These are phyloP conservation scores for Panellus pusillus DNA, from an alignment of 768 basidiomycete species.

Conservation along the genomic window DNA sequence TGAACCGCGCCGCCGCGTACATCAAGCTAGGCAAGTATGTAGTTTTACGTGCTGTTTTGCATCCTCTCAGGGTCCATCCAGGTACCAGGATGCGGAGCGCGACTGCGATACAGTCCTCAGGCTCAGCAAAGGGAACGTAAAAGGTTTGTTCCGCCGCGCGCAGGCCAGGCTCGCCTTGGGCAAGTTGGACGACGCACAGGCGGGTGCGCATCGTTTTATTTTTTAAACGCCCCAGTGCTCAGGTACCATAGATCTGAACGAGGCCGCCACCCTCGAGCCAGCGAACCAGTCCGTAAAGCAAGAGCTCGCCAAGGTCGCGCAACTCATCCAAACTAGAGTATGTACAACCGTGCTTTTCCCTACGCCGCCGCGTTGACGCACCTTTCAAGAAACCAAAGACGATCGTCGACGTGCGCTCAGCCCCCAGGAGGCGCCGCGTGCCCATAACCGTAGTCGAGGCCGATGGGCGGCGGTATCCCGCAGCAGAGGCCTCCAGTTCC, in stretches of 20 bases:
- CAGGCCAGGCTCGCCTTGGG: slow-evolving; percentile 66
- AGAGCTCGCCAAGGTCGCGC: slow-evolving; percentile 57
- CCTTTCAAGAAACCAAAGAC: slow-evolving; percentile 29
- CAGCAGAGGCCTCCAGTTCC: slow-evolving; percentile 4
- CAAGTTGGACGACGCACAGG: slow-evolving; percentile 55
- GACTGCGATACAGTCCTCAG: slow-evolving; percentile 71
- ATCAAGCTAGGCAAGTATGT: slow-evolving; percentile 94
- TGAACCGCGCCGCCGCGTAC: slow-evolving; percentile 91
- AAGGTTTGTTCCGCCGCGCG: slow-evolving; percentile 76
- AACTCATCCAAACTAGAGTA: slow-evolving; percentile 39
- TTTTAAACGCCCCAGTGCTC: neutral
- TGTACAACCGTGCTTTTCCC: slow-evolving; percentile 5
- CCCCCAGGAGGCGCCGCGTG: slow-evolving; percentile 53
- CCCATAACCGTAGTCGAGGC: slow-evolving; percentile 33
- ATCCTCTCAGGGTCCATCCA: slow-evolving; percentile 30
- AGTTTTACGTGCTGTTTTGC: neutral
- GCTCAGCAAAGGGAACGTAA: slow-evolving; percentile 62
- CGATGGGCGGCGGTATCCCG: slow-evolving; percentile 13
- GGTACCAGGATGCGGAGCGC: slow-evolving; percentile 76
- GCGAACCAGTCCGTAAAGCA: slow-evolving; percentile 59
- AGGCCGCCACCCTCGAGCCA: slow-evolving; percentile 62
- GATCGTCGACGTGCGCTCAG: slow-evolving; percentile 15
- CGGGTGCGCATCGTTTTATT: slow-evolving; percentile 46
- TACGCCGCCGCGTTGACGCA: neutral
- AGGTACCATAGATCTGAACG: slow-evolving; percentile 53